These are phyloP conservation scores for Eudorina sp. DNA, from an alignment of 139 green algal species.

Conservation along the genomic window DNA sequence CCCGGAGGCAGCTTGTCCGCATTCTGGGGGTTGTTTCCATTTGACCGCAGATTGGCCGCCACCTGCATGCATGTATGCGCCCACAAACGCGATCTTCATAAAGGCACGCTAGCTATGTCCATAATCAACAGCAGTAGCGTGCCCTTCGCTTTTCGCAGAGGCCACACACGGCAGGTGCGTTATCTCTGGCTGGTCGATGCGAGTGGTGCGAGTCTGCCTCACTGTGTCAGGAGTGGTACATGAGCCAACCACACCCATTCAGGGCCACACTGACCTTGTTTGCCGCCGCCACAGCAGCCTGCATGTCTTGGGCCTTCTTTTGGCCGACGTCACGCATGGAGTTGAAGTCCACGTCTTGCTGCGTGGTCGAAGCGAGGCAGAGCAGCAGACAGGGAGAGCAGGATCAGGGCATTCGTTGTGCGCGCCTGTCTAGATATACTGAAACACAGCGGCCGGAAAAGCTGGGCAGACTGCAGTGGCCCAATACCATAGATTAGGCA, in stretches of 20 bases:
- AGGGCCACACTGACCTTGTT: not conserved
- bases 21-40: not conserved
- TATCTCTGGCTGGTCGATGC: too few relatives aligned
- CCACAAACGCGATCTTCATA: too few relatives aligned
- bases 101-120: too few relatives aligned
- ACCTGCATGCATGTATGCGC: slow-evolving; percentile 13
- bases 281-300: not conserved
- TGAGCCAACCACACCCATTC: too few relatives aligned
- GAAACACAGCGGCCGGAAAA: not conserved
- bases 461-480: too few relatives aligned
- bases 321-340: not conserved
- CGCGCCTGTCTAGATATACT: not conserved
- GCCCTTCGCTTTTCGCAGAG: too few relatives aligned
- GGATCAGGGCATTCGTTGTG: too few relatives aligned
- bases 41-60: not conserved
- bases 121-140: too few relatives aligned
- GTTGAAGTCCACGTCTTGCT: not conserved
- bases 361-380: not conserved
- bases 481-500: too few relatives aligned
- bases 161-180: too few relatives aligned
- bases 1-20: not conserved
- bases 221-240: too few relatives aligned
- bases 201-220: too few relatives aligned
- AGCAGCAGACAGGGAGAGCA: not conserved
- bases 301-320: not conserved